Percentiles rank a stretch among this genome's conserved stretches.
These are phyloP conservation scores for Sphagnum magellanicum DNA, from an alignment of 228 moss, liverwort and hornwort genomes.

Conservation along the genomic window DNA sequence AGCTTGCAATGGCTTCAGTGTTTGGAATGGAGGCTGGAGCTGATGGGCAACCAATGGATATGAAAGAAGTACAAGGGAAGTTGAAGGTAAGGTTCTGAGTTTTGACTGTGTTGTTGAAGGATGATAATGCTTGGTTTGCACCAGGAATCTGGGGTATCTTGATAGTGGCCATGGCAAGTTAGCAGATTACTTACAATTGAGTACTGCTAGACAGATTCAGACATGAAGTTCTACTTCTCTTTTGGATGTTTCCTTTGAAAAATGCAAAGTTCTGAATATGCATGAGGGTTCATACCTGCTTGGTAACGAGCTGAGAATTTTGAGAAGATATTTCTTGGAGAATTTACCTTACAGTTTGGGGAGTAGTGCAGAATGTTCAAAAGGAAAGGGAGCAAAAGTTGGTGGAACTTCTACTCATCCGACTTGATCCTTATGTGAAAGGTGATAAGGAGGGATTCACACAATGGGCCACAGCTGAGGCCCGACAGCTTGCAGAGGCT, in stretches of 20 bases:
- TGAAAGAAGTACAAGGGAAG: slow-evolving; percentile 22
- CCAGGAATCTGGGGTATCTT: background rate
- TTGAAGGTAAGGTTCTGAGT: slow-evolving; percentile 19
- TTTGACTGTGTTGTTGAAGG: background rate
- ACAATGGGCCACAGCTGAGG: slow-evolving; percentile 31
- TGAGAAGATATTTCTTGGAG: too few species aligned
- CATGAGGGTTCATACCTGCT: too few species aligned
- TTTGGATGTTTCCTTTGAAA: background rate
- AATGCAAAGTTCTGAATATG: too few species aligned
- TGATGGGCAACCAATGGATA: slow-evolving; percentile 23
- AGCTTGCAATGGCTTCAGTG: slow-evolving; percentile 47
- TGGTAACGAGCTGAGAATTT: too few species aligned
- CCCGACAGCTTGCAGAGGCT: slow-evolving; percentile 22
- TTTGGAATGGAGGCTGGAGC: slow-evolving; percentile 28
- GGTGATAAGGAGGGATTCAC: slow-evolving; percentile 17
- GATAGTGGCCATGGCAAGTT: background rate
- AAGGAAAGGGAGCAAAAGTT: slow-evolving; percentile 40
- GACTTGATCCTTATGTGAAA: slow-evolving; percentile 19
- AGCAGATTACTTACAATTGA: background rate
- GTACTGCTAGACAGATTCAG: too few species aligned
- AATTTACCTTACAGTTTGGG: background rate
- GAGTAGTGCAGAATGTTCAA: slow-evolving; percentile 27
- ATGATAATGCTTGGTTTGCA: background rate
- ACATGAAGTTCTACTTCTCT: background rate
- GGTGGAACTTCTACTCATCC: slow-evolving; percentile 14